Evolutionary conservation across 805 yeast genomes (phyloP), one percentile per base, ranked within the genome.

Genomic region (Starmerella floris): DNA sequence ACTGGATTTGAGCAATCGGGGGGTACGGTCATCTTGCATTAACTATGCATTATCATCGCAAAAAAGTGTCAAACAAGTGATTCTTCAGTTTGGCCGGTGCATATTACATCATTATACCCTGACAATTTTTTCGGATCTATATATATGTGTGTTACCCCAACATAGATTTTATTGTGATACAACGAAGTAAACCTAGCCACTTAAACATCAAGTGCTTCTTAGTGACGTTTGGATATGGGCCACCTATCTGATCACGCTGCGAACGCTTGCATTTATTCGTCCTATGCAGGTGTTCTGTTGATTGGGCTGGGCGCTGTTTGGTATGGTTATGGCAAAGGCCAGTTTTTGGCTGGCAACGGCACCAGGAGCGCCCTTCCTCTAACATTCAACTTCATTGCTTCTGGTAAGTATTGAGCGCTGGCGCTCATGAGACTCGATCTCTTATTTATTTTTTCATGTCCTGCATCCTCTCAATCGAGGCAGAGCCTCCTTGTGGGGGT

Each of bases 321-420:
- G 65, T 70, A 61, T 49, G 67, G 69, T 30, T 66, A 71, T 38
- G 66, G 69, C 33, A 64, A 66, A 26, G 77, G 85, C 4, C 49
- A 45, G 37, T 45, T 21, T 33, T 19, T 45, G 30, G 30, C 43
- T 13, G 48, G 43, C 3, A 83, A 85, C 62, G 79, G 91, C 9
- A 76, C 94, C 0, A 87, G 83, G 54, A 69, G 69, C 37, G 93
- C 83, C 27, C 33, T 83, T n/a, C 94, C 95, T 1, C 65, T 85
- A 53, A 81, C 95, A 1, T 66, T 87, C 48, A 85, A 85, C 60
- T 87, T 85, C 58, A 74, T 87, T 42, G 96, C 95, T 37, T 77
- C 93, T 51, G 93, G 94, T 52, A 52, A 41, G 43, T 41, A 26
- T 21, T 10, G 16, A 33, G 16, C 5, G 5, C 15, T 31, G n/a